Base-by-base conservation (phyloP, 2,329 filamentous ascomycete species). In the Fusarium tupiense region DNA sequence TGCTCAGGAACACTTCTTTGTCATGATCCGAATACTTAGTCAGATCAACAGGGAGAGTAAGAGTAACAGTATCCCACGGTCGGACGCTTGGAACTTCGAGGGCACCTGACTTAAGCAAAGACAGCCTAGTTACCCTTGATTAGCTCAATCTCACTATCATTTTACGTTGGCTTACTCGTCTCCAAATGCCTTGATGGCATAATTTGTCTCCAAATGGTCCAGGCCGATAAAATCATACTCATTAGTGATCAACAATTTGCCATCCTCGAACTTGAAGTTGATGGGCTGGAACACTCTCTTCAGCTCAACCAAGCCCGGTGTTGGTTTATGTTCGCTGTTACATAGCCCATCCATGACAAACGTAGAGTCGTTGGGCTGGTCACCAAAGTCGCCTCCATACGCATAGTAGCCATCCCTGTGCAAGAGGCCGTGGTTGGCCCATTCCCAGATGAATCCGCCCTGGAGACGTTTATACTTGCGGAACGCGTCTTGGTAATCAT, bases 341-440 rank as follows among this genome's bases (percentile, higher is more conserved):
- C 57, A 67, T 2, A 68, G 41, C 1, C 66, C 66, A 49, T 68
- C 66, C 66, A 68, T 68, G 6, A 68, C 66, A 16, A 68, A 68
- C 0, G 66, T 68, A 0, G 43, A 41, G 29, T 68, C 64, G 11
- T 68, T 68, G 1, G 66, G 66, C 14, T 68, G 12, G 8, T 68
- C 66, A 1, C 66, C 66, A 54, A 68, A 68, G 10, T 68, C 66
- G 3, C 66, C 66, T 38, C 66, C 66, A 19, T 68, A 68, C 1
- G 66, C 66, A 26, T 54, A 68, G 16, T 68, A 68, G 9, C 66
- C 66, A 2, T 68, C 47, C 29, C 54, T 62, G 12, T 62, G 66
- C n/a, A 49, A 26, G 8, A 68, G 29, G 19, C 66, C 66, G 5
- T 68, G 66, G 8, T 68, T 68, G 4, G 66, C 64, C 66, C 66